These are phyloP conservation scores for Termitomyces sp. DNA, from an alignment of 768 basidiomycete species.

Conservation along the genomic window DNA sequence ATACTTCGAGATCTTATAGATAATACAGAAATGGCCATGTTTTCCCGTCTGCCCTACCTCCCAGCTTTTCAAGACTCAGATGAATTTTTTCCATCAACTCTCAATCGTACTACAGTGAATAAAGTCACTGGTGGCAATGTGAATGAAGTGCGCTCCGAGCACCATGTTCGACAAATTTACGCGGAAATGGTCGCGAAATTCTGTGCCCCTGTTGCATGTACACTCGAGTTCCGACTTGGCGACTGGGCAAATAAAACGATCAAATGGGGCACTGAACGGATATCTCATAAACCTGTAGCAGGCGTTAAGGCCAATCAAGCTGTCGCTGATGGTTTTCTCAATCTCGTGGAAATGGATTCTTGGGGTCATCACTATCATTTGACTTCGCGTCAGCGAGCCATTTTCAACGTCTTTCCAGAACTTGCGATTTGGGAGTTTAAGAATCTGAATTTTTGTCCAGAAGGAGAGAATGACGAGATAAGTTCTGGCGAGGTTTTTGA, in stretches of 20 bases:
- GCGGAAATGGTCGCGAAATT: not conserved
- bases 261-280: not conserved
- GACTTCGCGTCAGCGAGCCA: not conserved
- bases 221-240: not conserved
- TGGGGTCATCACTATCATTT: not conserved
- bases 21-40: no score
- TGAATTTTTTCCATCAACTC: no score
- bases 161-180: no score
- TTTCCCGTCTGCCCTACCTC: no score
- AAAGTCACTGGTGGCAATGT: no score
- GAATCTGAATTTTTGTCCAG: not conserved
- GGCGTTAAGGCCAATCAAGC: not conserved
- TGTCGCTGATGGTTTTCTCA: not conserved
- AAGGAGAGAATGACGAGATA: not conserved
- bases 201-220: not conserved
- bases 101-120: no score
- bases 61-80: no score
- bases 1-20: no score
- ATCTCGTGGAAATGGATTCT: not conserved
- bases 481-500: not conserved
- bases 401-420: not conserved
- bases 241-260: not conserved
- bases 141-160: no score
- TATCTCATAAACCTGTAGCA: not conserved
- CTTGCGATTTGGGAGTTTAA: not conserved